Conservation (phyloP, 495 filamentous ascomycete genomes). For the Trichoderma orchidacearum region DNA sequence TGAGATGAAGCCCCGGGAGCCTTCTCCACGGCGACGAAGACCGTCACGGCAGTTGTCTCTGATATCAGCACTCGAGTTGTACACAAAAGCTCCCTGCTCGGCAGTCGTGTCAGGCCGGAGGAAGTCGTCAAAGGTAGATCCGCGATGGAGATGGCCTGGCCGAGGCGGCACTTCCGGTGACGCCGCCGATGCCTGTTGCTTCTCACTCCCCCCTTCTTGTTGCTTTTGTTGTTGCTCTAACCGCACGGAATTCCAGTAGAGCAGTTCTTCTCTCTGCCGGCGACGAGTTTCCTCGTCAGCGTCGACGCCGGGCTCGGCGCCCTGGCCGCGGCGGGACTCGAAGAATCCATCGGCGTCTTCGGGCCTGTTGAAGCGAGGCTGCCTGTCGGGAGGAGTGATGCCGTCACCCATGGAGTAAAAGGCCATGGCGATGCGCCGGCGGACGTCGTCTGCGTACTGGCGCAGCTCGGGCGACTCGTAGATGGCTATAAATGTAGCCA, state of each 20-base stretch:
- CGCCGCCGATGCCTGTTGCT: not conserved
- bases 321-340: slow-evolving; percentile 26
- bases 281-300: slow-evolving; percentile 56
- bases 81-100: slow-evolving; percentile 35
- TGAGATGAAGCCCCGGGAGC: slow-evolving; percentile 34
- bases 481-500: slow-evolving; percentile 70
- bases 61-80: slow-evolving; percentile 30
- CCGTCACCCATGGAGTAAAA: slow-evolving; percentile 68
- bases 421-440: slow-evolving; percentile 65
- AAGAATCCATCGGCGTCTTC: slow-evolving; percentile 45
- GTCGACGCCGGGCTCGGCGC: slow-evolving; percentile 43
- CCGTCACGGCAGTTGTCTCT: slow-evolving; percentile 23
- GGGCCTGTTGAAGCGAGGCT: slow-evolving; percentile 40
- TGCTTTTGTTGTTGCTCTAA: slow-evolving; percentile 20
- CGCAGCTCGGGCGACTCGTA: slow-evolving; percentile 76
- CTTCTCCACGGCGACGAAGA: slow-evolving; percentile 30
- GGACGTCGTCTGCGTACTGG: slow-evolving; percentile 59
- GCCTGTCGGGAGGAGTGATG: slow-evolving; percentile 38
- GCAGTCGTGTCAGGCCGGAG: slow-evolving; percentile 25
- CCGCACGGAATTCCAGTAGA: slow-evolving; percentile 46
- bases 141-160: slow-evolving; percentile 5
- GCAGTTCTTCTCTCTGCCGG: slow-evolving; percentile 57
- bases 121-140: slow-evolving; percentile 41
- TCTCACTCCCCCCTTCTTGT: slow-evolving; percentile 3
- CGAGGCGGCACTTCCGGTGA: slow-evolving; percentile 3